These are phyloP conservation scores for Colletotrichum truncatum DNA, from an alignment of 2,329 filamentous ascomycete genomes.

Conservation along the genomic window DNA sequence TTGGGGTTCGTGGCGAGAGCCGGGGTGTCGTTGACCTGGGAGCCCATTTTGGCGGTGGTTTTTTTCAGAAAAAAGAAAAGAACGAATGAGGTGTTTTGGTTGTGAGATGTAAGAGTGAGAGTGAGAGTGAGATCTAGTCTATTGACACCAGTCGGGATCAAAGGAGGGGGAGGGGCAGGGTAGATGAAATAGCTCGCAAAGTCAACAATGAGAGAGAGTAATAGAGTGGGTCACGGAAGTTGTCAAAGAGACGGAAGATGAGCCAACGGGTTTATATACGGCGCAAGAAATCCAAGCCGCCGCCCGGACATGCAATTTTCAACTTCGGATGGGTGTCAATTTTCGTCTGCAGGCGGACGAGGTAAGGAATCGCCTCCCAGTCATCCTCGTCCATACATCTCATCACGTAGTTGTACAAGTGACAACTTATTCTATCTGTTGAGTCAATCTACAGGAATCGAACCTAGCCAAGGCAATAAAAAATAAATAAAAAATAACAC, in stretches of 20 bases:
- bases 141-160: no score
- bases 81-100: not conserved
- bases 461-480: not conserved
- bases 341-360: not conserved
- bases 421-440: not conserved
- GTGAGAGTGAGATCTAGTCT: not conserved
- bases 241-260: not conserved
- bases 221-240: not conserved
- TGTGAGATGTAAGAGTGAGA: not conserved
- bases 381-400: not conserved
- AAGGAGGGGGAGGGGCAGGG: slow-evolving; percentile 23
- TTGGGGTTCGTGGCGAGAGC: slow-evolving; percentile 77
- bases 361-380: not conserved
- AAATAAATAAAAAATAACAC: not conserved
- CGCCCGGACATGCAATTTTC: not conserved
- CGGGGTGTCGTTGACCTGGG: slow-evolving; percentile 55
- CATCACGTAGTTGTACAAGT: not conserved
- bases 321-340: not conserved
- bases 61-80: no score
- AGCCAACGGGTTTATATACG: slow-evolving; percentile 1
- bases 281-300: slow-evolving; percentile 2
- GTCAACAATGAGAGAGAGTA: not conserved
- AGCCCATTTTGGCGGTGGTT: slow-evolving; percentile 49
- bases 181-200: not conserved
- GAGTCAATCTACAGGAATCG: not conserved